Evolutionary conservation across 1,284 basidiomycete species (phyloP).

Genomic region (Leccinum griseonigrum): DNA sequence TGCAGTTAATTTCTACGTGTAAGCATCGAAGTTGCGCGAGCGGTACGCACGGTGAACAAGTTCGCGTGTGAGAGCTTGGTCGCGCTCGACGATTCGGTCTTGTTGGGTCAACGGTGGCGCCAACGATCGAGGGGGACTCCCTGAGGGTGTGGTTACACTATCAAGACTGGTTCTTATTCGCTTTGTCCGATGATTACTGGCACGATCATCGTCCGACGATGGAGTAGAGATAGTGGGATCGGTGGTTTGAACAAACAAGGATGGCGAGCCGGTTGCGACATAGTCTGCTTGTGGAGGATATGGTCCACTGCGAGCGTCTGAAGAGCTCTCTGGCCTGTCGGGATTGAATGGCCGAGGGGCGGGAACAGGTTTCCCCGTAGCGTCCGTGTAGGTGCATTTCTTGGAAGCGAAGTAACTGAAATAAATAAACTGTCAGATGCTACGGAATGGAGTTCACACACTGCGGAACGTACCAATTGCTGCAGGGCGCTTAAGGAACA

Average conservation of each 20-base stretch:
- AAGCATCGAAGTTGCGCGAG: neutral
- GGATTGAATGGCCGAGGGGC: constrained; percentile 50
- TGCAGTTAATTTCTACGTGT: constrained; percentile 6
- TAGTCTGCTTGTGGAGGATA: constrained; percentile 19
- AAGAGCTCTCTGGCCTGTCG: constrained; percentile 23
- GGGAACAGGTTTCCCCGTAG: constrained; percentile 72
- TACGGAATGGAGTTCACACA: constrained; percentile 1
- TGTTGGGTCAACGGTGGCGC: constrained; percentile 27
- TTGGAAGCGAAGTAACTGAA: constrained; percentile 76
- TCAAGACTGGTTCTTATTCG: constrained; percentile 23
- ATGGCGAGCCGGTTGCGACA: constrained; percentile 12
- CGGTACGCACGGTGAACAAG: constrained; percentile 64
- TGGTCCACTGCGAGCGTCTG: constrained; percentile 17
- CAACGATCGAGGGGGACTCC: constrained; percentile 43
- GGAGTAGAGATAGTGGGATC: constrained; percentile 17
- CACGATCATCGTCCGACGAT: constrained; percentile 32
- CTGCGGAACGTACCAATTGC: constrained; percentile 61
- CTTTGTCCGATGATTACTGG: constrained; percentile 23
- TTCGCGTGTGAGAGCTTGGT: constrained; percentile 65
- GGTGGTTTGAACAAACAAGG: constrained; percentile 16
- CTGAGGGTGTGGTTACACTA: constrained; percentile 26
- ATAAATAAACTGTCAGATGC: constrained; percentile 12
- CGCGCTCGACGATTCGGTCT: constrained; percentile 45
- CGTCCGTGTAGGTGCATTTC: constrained; percentile 75
- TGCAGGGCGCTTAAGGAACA: constrained; percentile 60